Evolutionary conservation across 176 grass and related monocot genomes (phyloP).

Genomic region (Elaeis guineensis): DNA sequence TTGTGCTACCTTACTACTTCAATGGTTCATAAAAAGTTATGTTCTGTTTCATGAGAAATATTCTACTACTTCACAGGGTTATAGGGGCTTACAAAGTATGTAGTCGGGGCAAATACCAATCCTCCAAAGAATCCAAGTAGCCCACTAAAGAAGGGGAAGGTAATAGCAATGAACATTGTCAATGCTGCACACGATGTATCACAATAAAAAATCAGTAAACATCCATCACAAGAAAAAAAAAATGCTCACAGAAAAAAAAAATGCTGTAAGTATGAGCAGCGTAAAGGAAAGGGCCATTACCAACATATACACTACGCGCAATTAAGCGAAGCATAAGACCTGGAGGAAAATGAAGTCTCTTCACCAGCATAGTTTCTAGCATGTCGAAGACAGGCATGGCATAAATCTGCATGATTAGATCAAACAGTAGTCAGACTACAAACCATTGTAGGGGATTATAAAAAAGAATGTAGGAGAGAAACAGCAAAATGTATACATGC

Average conservation of each 20-base stretch:
- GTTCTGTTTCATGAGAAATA: no score
- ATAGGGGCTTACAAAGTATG: conserved; percentile 60
- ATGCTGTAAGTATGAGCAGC: no score
- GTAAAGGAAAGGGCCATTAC: conserved; percentile 20
- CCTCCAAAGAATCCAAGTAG: conserved; percentile 88
- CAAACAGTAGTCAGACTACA: not conserved
- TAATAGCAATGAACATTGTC: conserved; percentile 88
- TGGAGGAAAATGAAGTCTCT: conserved; percentile 53
- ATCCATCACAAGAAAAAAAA: no score
- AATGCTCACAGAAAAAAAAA: no score
- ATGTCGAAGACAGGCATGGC: conserved; percentile 96
- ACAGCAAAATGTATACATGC: no score
- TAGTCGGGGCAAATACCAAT: conserved; percentile 71
- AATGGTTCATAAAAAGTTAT: no score
- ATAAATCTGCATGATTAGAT: conserved; percentile 37
- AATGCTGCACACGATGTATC: conserved; percentile 38
- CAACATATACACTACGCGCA: conserved; percentile 54
- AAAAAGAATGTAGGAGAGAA: no score
- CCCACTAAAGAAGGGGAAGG: conserved; percentile 75
- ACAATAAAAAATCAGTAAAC: not conserved
- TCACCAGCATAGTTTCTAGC: conserved; percentile 84
- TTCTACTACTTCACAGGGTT: not conserved
- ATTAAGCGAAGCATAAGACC: conserved; percentile 54
- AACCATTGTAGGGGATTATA: no score
- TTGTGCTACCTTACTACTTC: no score